Evolutionary conservation across 139 green algal genomes (phyloP), one percentile per base, ranked within the genome.

Genomic region (Chlorella sorokiniana): DNA sequence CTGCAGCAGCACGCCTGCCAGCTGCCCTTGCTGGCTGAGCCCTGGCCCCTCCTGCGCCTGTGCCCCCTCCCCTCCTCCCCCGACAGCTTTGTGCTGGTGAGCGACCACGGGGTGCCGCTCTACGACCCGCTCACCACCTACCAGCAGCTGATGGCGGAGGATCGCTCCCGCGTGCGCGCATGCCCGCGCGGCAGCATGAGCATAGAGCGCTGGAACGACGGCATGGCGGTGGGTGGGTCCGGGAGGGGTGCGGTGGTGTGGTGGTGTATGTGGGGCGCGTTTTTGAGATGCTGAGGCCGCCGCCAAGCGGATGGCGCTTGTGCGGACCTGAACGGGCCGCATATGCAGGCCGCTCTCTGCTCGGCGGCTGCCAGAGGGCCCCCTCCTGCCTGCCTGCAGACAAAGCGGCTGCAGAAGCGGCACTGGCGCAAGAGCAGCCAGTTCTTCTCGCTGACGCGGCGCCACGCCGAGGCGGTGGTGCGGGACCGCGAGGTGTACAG

Each of bases 391-490:
- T 11, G 2, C 2, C 41, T 56, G 40, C 71, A 78, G 71, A 78
- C 48, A 10, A 31, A 42, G 1, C 31, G 22, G 8, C 40, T 79
- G 4, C 69, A 56, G 23, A 62, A 54, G 69, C 52, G 67, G 22
- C 56, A 79, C 48, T 83, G 83, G 83, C 73, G 83, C 25, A 87
- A 87, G 56, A 75, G 48, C n/a, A 65, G 38, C 41, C 83, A 87
- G 69, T 87, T 71, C 35, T 87, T 84, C 25, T 33, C 29, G 33
- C 78, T 87, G 25, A 80, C 52, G 20, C 38, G 83, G 6, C 18
- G 14, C 10, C 83, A 87, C 31, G 83, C 76, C 1, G 40, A 84
- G 51, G 23, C 67, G 31, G 76, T 87, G 45, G 6, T 82, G 8
- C 31, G 40, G 10, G 83, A 87, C 69, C 18, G 7, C 3, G 69